These are phyloP conservation scores for Hyphopichia fennica DNA, from an alignment of 1,139 yeast genomes.

Conservation along the genomic window DNA sequence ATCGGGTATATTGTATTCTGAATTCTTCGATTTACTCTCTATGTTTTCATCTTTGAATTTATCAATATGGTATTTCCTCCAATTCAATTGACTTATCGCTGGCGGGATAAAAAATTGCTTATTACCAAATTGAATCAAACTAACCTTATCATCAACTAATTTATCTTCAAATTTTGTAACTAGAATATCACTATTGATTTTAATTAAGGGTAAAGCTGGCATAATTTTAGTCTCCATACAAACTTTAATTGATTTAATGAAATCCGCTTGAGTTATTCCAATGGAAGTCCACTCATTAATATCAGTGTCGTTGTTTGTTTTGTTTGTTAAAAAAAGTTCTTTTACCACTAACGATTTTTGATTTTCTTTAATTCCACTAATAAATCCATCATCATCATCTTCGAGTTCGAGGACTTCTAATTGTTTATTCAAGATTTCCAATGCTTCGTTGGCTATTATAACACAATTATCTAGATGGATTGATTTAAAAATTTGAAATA, in stretches of 20 bases:
- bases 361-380: not conserved
- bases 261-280: not conserved
- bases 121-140: not conserved
- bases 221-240: not conserved
- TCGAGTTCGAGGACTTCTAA: slow-evolving; percentile 7
- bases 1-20: not conserved
- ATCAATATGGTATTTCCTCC: not conserved
- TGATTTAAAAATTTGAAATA: slow-evolving; percentile 17
- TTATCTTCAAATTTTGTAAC: not conserved
- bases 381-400: not conserved
- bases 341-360: not conserved
- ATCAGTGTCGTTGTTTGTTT: too few relatives aligned
- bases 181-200: not conserved
- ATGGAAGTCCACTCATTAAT: slow-evolving; percentile 1
- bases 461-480: slow-evolving; percentile 17
- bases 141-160: not conserved
- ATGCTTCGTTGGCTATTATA: slow-evolving; percentile 11
- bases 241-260: not conserved
- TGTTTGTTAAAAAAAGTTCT: not conserved
- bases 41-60: not conserved
- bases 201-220: not conserved
- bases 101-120: not conserved
- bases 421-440: slow-evolving; percentile 14
- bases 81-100: not conserved
- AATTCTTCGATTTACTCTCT: not conserved